Conservation (phyloP, 2,329 filamentous ascomycete genomes). For the Eurotiales sp. region DNA sequence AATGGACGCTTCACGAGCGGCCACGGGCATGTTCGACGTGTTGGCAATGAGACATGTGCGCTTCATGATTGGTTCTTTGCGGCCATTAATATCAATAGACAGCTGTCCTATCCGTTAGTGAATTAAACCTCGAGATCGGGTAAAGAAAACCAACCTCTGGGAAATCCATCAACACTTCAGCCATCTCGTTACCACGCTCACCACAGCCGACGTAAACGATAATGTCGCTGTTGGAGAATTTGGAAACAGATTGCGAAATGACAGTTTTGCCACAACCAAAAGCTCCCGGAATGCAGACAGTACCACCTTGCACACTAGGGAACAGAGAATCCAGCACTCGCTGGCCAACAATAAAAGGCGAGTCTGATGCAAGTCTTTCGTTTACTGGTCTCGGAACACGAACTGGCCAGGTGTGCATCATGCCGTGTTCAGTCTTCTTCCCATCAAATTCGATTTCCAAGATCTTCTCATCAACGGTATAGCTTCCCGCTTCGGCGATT, state of each 20-base stretch:
- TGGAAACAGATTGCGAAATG: conserved; percentile 96
- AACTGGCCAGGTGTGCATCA: conserved; percentile 99
- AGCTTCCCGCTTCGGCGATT: conserved; percentile 84
- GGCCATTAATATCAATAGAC: conserved; percentile 87
- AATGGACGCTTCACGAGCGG: conserved; percentile 95
- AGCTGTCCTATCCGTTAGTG: conserved; percentile 51
- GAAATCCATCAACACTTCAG: conserved; percentile 99
- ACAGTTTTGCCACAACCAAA: conserved; percentile 99
- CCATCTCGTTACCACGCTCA: conserved; percentile 99
- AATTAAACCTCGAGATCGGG: not conserved
- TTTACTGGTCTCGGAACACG: conserved; percentile 88
- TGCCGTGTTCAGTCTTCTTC: conserved; percentile 86
- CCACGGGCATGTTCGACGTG: conserved; percentile 99
- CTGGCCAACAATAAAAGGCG: conserved; percentile 94
- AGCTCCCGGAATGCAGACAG: conserved; percentile 94
- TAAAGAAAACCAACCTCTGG: conserved; percentile 59
- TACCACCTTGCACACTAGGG: conserved; percentile 93
- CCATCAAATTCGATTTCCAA: conserved; percentile 96
- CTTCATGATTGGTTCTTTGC: conserved; percentile 99
- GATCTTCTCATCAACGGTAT: conserved; percentile 90
- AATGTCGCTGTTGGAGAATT: conserved; percentile 99
- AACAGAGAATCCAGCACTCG: conserved; percentile 94
- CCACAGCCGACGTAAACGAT: conserved; percentile 95
- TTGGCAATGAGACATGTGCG: conserved; percentile 97
- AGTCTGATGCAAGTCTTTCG: conserved; percentile 84